Conservation (phyloP, 2,329 filamentous ascomycete genomes). For the Pseudocercospora vitis region DNA sequence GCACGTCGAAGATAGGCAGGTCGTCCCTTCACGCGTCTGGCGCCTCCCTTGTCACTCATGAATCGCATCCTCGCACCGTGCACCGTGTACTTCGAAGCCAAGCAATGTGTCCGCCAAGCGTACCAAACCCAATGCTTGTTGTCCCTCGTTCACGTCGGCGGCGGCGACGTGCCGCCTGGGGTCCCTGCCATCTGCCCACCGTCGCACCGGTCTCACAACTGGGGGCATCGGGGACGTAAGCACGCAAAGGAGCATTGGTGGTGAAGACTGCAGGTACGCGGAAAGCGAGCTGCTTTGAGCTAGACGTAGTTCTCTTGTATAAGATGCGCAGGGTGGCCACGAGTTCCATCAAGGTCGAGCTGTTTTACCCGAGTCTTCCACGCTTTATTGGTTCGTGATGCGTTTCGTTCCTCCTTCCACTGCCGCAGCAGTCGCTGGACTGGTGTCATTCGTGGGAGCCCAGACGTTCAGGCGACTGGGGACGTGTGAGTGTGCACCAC, state of each 20-base stretch:
- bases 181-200: not conserved
- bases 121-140: conserved; percentile 14
- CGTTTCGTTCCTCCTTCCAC: conserved; percentile 14
- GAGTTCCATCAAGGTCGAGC: conserved; percentile 23
- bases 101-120: conserved; percentile 7
- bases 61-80: conserved; percentile 7
- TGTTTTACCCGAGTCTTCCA: conserved; percentile 5
- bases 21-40: conserved; percentile 7
- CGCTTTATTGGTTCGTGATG: conserved; percentile 19
- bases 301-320: not conserved
- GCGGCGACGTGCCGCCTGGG: not conserved
- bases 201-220: too few relatives aligned
- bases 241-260: conserved; percentile 1
- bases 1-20: conserved; percentile 17
- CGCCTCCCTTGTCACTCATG: not conserved
- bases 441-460: conserved; percentile 36
- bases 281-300: not conserved
- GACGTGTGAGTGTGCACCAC: conserved; percentile 41
- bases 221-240: too few relatives aligned
- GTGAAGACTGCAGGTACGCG: conserved; percentile 17
- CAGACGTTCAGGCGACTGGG: conserved; percentile 58
- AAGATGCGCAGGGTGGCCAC: conserved; percentile 8
- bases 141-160: conserved; percentile 10
- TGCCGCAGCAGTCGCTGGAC: conserved; percentile 15
- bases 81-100: conserved; percentile 15